Base-by-base conservation (phyloP, 2,329 filamentous ascomycete species). In the Stachybotrys chartarum region DNA sequence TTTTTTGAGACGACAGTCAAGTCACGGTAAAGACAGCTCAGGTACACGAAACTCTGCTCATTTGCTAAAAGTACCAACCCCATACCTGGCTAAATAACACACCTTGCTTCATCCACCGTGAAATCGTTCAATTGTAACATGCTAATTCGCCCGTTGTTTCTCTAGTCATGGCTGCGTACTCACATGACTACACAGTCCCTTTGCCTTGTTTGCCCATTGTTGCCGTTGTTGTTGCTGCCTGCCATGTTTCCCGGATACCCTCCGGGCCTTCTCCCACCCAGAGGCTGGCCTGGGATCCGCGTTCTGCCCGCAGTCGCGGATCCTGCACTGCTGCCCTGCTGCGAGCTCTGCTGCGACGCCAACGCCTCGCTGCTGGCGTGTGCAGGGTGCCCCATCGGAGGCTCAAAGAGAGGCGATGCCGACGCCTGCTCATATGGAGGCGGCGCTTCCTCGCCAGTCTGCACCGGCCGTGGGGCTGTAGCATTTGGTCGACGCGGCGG, bases 371-470 rank as follows among this genome's bases (percentile, higher is more conserved):
- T 51, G 45, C 65, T 65, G 8, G 75, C 71, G 58, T 82, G 78
- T 46, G 67, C 77, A 0, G 78, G 79, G 52, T 82, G 76, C 17
- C 79, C 80, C 4, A 71, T 64, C 0, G 79, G 79, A 24, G 81
- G 81, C 10, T 76, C 69, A 58, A 82, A 84, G 3, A 78, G 75
- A 8, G 72, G 68, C 53, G 77, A 72, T 55, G 77, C 76, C 17
- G 79, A 75, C 5, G 81, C 79, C 64, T 83, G 78, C 66, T 83
- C 81, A 61, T 84, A 84, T 11, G 78, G 78, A 1, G 81, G 81
- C 47, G 81, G 81, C 6, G 79, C 79, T 32, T 82, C 79, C 3
- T 81, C 79, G 3, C 68, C 66, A 6, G 64, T 70, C 7, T 71
- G 70, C 5, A 77, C 75, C 0, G 68, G 62, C 3, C 68, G 61